Evolutionary conservation across 2,329 filamentous ascomycete genomes (phyloP), one percentile per base, ranked within the genome.

Genomic region (Pseudogymnoascus sp.): DNA sequence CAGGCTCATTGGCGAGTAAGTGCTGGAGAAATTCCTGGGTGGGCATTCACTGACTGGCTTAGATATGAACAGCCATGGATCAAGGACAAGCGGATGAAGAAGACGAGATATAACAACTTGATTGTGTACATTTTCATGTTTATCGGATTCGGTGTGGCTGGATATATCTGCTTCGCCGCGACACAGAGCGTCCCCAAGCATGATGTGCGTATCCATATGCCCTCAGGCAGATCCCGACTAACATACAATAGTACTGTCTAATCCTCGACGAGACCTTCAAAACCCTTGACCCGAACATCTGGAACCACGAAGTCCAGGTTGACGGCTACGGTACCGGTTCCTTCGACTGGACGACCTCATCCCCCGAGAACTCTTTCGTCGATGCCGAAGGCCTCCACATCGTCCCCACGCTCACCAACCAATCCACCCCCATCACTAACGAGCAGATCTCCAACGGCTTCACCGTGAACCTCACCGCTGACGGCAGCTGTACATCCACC

Each of bases 331-430:
- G 71, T 59, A 79, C 76, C n/a, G 79, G 79, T 14, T 75, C 77
- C 37, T 84, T 84, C 68, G 81, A 83, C 73, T 82, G 80, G 81
- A 82, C 81, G 0, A 84, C 81, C 5, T 74, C 71, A 3, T 79
- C 82, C 65, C 65, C 72, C 0, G 70, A 69, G 61, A 84, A 84
- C 70, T 72, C 77, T 12, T 84, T 78, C 69, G 73, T 78, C 37
- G 78, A 82, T 67, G 71, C 67, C 0, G 72, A 78, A 26, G 81
- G 80, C n/a, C 75, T 84, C 41, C 81, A 82, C 70, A 83, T 84
- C 60, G 77, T 81, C n/a, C 81, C 81, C 6, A 83, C 81, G 0
- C 71, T 83, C 16, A 82, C 80, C 12, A 75, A 74, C 28, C 71
- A 76, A 60, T 74, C 72, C 0, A 78, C 76, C 0, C 61, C 66